Evolutionary conservation across 345 rosid species (phyloP), one percentile per base, ranked within the genome.

Genomic region (Laguncularia racemosa): DNA sequence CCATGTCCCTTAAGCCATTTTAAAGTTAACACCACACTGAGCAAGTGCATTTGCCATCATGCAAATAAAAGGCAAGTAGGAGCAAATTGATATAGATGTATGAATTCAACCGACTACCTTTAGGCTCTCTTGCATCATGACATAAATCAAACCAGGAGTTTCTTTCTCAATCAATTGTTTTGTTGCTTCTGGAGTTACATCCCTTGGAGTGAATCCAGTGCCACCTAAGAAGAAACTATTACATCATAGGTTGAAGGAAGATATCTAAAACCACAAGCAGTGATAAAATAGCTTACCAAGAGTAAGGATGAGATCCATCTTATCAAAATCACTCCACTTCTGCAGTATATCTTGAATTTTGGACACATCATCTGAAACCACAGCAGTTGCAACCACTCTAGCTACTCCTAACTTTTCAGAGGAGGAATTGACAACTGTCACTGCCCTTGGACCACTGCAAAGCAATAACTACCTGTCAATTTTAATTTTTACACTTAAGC

Each of bases 141-240:
- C 97, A 78, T 77, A 78, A 67, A 82, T 72, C 55, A 93, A 87
- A 65, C 97, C 99, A 1, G 90, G 99, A 55, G 97, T 78, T 84
- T 87, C 95, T 71, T 72, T 87, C 83, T 87, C 71, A 63, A 89
- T 89, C 76, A 89, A 50, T 71, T 76, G 69, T 66, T 93, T 89
- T 14, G 96, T 86, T 70, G 96, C 96, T 80, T 92, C 96, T 58
- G 96, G 99, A 59, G 97, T 87, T 71, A 93, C 90, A 67, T 87
- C 97, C 78, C 99, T 87, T 2, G 97, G 96, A 17, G 87, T 84
- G 71, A 76, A 93, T 70, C 96, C 99, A 62, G 96, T 93, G 60
- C 99, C 97, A 57, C 99, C 95, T 93, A 49, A 59, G 61, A 19
- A 46, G 67, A 59, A 51, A 68, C 53, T 71, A 56, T 14, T 16